Conservation (phyloP, 2,329 filamentous ascomycete genomes). For the Sclerotinia glacialis region DNA sequence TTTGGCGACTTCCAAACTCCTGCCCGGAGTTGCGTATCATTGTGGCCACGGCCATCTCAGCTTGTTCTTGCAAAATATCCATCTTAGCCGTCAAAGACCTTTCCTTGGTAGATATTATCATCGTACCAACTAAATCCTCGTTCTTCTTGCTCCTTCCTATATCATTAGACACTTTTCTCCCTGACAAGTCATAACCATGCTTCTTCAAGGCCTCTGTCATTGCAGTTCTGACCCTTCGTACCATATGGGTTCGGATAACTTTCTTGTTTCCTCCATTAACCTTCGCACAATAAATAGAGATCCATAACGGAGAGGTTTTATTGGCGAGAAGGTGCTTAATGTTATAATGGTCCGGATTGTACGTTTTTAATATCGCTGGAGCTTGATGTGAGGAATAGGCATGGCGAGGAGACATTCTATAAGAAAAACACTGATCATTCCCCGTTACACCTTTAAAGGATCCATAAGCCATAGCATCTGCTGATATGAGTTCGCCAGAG, state of each 20-base stretch:
- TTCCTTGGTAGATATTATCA: slow-evolving; percentile 38
- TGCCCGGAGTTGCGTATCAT: background rate
- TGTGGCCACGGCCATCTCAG: slow-evolving; percentile 26
- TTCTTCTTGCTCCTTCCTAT: slow-evolving; percentile 33
- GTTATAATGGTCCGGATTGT: slow-evolving; percentile 9
- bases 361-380: background rate
- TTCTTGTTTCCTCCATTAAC: slow-evolving; percentile 40
- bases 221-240: slow-evolving; percentile 45
- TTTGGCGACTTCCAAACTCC: background rate
- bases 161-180: slow-evolving; percentile 26
- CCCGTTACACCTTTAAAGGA: background rate
- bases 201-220: slow-evolving; percentile 46
- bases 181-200: slow-evolving; percentile 45
- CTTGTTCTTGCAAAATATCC: slow-evolving; percentile 35
- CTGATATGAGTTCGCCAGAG: background rate
- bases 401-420: slow-evolving; percentile 1
- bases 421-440: slow-evolving; percentile 3
- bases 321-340: slow-evolving; percentile 11
- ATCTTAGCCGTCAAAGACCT: slow-evolving; percentile 31
- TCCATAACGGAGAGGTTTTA: slow-evolving; percentile 45
- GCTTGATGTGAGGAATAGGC: slow-evolving; percentile 2
- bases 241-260: slow-evolving; percentile 47
- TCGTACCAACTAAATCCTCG: slow-evolving; percentile 40
- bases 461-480: slow-evolving; percentile 1
- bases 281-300: slow-evolving; percentile 42